Percentiles rank a stretch among this genome's conserved stretches.
Evolutionary conservation across 352 stramenopile genomes (phyloP).

Genomic region (Phytopythium oedochilum): DNA sequence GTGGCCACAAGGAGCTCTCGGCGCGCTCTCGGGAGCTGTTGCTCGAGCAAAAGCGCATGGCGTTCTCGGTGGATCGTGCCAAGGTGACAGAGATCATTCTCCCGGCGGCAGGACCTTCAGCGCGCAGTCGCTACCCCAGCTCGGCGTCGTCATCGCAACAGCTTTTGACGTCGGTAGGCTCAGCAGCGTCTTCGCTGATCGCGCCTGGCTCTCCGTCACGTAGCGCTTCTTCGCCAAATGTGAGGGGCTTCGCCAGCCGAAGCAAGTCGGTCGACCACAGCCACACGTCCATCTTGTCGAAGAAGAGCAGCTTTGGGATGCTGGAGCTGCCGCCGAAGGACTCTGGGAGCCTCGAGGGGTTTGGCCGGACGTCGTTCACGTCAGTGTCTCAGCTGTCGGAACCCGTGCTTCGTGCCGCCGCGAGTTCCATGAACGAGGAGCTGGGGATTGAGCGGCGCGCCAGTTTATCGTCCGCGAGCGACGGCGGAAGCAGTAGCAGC

Average conservation of each 20-base stretch:
- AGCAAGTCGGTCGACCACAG: slow-evolving; percentile 43
- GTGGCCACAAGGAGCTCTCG: slow-evolving; percentile 83
- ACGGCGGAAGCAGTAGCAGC: slow-evolving; percentile 23
- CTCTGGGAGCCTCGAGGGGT: slow-evolving; percentile 45
- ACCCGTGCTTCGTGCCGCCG: slow-evolving; percentile 14
- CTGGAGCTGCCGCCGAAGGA: slow-evolving; percentile 23
- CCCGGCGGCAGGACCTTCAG: slow-evolving; percentile 38
- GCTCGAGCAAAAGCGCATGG: slow-evolving; percentile 85
- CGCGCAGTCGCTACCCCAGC: slow-evolving; percentile 50
- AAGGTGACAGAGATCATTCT: slow-evolving; percentile 86
- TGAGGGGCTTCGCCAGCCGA: slow-evolving; percentile 14
- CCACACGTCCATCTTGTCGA: slow-evolving; percentile 20
- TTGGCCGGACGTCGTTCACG: slow-evolving; percentile 70
- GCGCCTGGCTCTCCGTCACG: slow-evolving; percentile 14
- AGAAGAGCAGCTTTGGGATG: slow-evolving; percentile 48
- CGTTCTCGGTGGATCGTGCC: slow-evolving; percentile 77
- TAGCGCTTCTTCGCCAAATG: slow-evolving; percentile 24
- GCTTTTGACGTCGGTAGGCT: slow-evolving; percentile 19
- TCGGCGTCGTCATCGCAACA: slow-evolving; percentile 28
- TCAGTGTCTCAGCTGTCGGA: slow-evolving; percentile 65
- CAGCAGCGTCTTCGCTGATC: slow-evolving; percentile 31
- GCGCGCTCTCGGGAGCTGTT: slow-evolving; percentile 71
- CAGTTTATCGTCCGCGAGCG: slow-evolving; percentile 49
- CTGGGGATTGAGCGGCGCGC: slow-evolving; percentile 17
- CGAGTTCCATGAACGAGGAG: slow-evolving; percentile 16